Conservation (phyloP, 2,329 filamentous ascomycete genomes). For the Aureobasidium sp. region DNA sequence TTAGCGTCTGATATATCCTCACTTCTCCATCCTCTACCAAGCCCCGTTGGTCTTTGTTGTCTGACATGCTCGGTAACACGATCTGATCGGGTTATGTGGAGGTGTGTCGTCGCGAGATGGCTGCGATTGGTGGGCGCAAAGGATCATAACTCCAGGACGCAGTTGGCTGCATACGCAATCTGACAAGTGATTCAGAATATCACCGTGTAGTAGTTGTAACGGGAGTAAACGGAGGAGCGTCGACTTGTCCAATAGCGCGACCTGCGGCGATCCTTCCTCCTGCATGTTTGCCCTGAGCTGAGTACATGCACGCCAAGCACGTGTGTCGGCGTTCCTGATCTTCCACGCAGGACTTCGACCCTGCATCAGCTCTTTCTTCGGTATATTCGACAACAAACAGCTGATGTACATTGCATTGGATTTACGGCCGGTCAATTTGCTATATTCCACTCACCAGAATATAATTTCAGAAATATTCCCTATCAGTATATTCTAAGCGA, state of each 20-base stretch:
- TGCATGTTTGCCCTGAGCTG: background rate
- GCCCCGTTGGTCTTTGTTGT: background rate
- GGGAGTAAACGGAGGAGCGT: background rate
- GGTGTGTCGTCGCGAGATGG: background rate
- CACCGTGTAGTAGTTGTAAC: constrained; percentile 13
- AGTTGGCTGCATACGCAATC: constrained; percentile 6
- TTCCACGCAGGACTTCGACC: background rate
- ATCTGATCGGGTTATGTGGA: background rate
- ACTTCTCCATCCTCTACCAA: background rate
- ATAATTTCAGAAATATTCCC: background rate
- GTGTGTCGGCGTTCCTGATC: background rate
- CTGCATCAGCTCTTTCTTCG: background rate
- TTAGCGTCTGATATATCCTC: background rate
- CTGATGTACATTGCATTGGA: background rate
- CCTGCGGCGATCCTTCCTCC: constrained; percentile 5
- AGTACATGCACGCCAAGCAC: constrained; percentile 7
- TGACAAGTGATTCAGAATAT: constrained; percentile 12
- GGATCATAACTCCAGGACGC: background rate
- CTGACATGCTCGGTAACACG: background rate
- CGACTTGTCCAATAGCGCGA: constrained; percentile 3
- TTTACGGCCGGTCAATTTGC: background rate
- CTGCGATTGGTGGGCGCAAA: background rate
- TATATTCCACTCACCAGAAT: background rate
- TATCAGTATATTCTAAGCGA: background rate
- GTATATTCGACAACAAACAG: background rate